Evolutionary conservation across 768 basidiomycete genomes (phyloP), one percentile per base, ranked within the genome.

Genomic region (Serendipita indica): DNA sequence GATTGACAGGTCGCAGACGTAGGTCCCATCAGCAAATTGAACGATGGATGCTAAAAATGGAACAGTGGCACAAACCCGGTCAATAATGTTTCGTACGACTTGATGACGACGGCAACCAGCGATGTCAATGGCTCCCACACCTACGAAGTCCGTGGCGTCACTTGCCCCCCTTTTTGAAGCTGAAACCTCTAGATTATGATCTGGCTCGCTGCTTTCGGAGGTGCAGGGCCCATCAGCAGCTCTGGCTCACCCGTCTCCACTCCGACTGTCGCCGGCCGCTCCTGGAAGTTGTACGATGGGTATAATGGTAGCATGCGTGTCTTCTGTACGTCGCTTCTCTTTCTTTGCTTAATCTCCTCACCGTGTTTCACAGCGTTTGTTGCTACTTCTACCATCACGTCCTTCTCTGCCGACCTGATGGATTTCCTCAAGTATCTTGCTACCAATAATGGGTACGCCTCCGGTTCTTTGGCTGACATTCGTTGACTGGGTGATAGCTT

Each of bases 251-350:
- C 49, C 4, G 49, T 54, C 4, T 18, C 49, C 12, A 54, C 49
- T 10, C 49, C 49, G 10, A 54, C 49, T 10, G 32, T 54, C 32
- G 20, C 49, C 16, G 49, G 49, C 7, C 32, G 4, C 22, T 54
- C 49, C 16, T 54, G 49, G 49, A 54, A 27, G 22, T 28, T 54
- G 7, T 54, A 22, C n/a, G 49, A 54, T n/a, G 49, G 49, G 32
- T 54, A 54, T 33, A 54, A 54, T 28, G 49, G 49, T 7, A 27
- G 22, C 49, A 54, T 54, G 49, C 49, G 49, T n/a, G 49, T 54
- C 22, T 54, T 54, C 49, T 54, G 49, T 54, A 54, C 49, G 49
- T 27, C 18, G 18, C 35, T 39, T 12, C 35, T 39, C 12, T 39
- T 39, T 1, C 35, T 12, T 39, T 39, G 35, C 18, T 18, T 39